Percentiles rank a stretch among this genome's conserved stretches.
Conservation (phyloP, 306 rosid genomes). For the Vicia faba region DNA sequence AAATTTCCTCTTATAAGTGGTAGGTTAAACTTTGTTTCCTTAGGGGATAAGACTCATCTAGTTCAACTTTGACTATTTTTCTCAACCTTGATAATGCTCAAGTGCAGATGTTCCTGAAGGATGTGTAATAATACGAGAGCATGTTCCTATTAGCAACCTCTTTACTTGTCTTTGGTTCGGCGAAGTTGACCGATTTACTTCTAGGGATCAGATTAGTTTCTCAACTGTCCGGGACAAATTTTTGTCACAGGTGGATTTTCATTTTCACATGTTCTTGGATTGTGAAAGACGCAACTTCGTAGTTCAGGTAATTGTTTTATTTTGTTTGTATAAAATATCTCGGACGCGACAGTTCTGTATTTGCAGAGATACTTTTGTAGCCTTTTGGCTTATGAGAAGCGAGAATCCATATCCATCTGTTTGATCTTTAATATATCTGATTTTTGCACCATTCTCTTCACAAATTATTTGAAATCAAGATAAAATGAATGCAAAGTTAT, state of each 20-base stretch:
- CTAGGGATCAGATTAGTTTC: slow-evolving; percentile 94
- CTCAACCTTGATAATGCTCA: slow-evolving; percentile 37
- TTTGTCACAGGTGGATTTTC: slow-evolving; percentile 65
- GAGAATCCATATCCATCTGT: background rate
- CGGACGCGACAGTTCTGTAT: slow-evolving; percentile 3
- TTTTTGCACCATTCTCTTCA: background rate
- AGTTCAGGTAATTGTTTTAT: slow-evolving; percentile 63
- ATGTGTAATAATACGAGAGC: slow-evolving; percentile 87
- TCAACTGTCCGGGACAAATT: slow-evolving; percentile 78
- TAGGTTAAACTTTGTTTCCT: slow-evolving; percentile 48
- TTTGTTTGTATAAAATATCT: slow-evolving; percentile 19
- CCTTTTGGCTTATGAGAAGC: slow-evolving; percentile 18
- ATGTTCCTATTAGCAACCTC: slow-evolving; percentile 87
- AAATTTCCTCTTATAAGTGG: slow-evolving; percentile 96
- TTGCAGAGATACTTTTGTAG: background rate
- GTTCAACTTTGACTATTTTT: slow-evolving; percentile 30
- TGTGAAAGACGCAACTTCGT: slow-evolving; percentile 96
- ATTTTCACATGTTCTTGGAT: slow-evolving; percentile 79
- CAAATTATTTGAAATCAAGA: background rate
- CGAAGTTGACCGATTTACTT: slow-evolving; percentile 96
- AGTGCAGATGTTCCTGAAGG: slow-evolving; percentile 98
- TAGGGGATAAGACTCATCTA: slow-evolving; percentile 16
- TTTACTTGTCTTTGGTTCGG: slow-evolving; percentile 96
- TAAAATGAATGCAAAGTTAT: background rate
- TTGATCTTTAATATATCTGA: slow-evolving; percentile 1